Conservation (phyloP, 495 filamentous ascomycete genomes). For the Lasiosphaeria hispida region DNA sequence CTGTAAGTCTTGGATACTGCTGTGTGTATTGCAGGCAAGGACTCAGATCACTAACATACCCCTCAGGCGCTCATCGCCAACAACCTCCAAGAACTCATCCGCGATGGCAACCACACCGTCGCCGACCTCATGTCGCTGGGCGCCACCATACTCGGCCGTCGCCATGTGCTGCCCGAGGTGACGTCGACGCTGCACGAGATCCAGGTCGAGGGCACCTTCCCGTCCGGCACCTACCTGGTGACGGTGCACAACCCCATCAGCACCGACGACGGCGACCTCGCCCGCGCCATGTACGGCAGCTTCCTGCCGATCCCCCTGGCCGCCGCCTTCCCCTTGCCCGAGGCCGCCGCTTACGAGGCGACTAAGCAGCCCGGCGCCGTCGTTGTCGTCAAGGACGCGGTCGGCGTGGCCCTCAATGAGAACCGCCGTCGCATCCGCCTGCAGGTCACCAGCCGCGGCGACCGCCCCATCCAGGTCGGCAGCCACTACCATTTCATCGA, state of each 20-base stretch:
- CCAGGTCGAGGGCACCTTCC: conserved; percentile 93
- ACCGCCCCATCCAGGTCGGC: conserved; percentile 89
- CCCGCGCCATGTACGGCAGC: conserved; percentile 83
- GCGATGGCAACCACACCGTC: conserved; percentile 91
- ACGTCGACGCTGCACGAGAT: conserved; percentile 72
- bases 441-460: conserved; percentile 80
- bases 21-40: too few species aligned
- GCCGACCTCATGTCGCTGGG: conserved; percentile 91
- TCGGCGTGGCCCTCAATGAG: conserved; percentile 66
- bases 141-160: conserved; percentile 87
- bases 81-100: conserved; percentile 93
- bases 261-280: conserved; percentile 83
- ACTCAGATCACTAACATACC: conserved; percentile 12
- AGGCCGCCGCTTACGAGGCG: conserved; percentile 59
- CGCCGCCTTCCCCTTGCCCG: conserved; percentile 59
- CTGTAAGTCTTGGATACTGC: conserved; percentile 58
- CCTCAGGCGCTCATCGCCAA: conserved; percentile 85
- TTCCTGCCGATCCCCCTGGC: conserved; percentile 80
- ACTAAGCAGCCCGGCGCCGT: conserved; percentile 77
- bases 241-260: conserved; percentile 90
- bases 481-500: conserved; percentile 98
- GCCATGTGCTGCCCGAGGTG: conserved; percentile 87
- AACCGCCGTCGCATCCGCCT: conserved; percentile 71
- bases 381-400: conserved; percentile 67
- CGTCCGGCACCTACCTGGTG: conserved; percentile 86